Conservation (phyloP, 2,329 filamentous ascomycete species). For the Sclerotinia sclerotiorum region DNA sequence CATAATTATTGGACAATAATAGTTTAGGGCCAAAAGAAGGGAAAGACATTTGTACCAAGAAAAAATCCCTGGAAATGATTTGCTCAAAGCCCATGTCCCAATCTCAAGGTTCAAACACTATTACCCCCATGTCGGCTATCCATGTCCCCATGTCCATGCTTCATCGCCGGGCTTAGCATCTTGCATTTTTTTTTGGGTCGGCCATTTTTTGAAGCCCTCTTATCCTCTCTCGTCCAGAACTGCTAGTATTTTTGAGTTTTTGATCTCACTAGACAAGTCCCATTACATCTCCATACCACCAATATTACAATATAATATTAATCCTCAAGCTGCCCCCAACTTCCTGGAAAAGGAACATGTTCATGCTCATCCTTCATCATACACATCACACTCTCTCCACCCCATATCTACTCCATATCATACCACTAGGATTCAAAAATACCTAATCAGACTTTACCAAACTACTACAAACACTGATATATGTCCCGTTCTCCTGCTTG, state of each 20-base stretch:
- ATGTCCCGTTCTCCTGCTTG: slow-evolving; percentile 21
- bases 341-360: slow-evolving; percentile 14
- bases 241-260: neutral
- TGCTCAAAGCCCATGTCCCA: slow-evolving; percentile 15
- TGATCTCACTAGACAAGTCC: slow-evolving; percentile 12
- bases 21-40: slow-evolving; percentile 2
- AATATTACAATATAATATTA: slow-evolving; percentile 13
- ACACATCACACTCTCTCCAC: slow-evolving; percentile 9
- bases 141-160: slow-evolving; percentile 9
- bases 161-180: slow-evolving; percentile 20
- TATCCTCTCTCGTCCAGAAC: slow-evolving; percentile 8
- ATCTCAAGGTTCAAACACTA: slow-evolving; percentile 3
- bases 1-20: slow-evolving; percentile 1
- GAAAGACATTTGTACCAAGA: neutral
- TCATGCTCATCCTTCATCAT: slow-evolving; percentile 14
- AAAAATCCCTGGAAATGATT: slow-evolving; percentile 11
- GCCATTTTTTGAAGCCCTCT: slow-evolving; percentile 6
- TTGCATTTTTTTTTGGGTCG: slow-evolving; percentile 11
- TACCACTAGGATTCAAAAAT: slow-evolving; percentile 9
- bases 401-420: slow-evolving; percentile 16
- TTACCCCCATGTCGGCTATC: neutral
- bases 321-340: slow-evolving; percentile 19
- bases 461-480: slow-evolving; percentile 8
- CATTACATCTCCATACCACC: slow-evolving; percentile 14
- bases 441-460: neutral